phyloP scores from a whole-genome alignment of 2,329 filamentous ascomycete genomes.

The Hypoxylon sp. region DNA sequence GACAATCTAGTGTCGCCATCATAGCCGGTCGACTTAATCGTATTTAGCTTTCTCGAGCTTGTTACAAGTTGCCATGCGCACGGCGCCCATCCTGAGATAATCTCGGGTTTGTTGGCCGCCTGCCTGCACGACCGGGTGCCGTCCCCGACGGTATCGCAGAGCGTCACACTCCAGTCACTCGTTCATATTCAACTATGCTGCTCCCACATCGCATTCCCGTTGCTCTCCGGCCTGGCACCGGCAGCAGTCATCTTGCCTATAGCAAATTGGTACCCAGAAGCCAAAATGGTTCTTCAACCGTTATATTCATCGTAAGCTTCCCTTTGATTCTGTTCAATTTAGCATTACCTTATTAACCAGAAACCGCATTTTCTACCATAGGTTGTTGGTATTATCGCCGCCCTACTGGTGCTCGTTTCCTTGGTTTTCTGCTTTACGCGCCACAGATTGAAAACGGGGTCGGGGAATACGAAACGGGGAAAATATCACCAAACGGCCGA shows the following conservation, averaged over 20 bases:
- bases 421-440: slow-evolving; percentile 38
- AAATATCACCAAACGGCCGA: slow-evolving; percentile 52
- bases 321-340: background rate
- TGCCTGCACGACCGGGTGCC: slow-evolving; percentile 31
- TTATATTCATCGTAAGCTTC: slow-evolving; percentile 41
- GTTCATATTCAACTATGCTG: slow-evolving; percentile 45
- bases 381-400: slow-evolving; percentile 46
- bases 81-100: slow-evolving; percentile 33
- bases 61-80: slow-evolving; percentile 36
- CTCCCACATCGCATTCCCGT: slow-evolving; percentile 49
- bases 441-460: slow-evolving; percentile 17
- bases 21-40: background rate
- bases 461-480: slow-evolving; percentile 52
- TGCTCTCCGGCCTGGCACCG: slow-evolving; percentile 33
- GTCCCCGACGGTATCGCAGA: slow-evolving; percentile 26
- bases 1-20: slow-evolving; percentile 12
- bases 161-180: slow-evolving; percentile 43
- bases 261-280: slow-evolving; percentile 27
- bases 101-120: slow-evolving; percentile 36
- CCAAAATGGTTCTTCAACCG: slow-evolving; percentile 23
- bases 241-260: slow-evolving; percentile 5
- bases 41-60: slow-evolving; percentile 11
- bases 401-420: slow-evolving; percentile 39
- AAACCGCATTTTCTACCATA: slow-evolving; percentile 4
- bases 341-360: slow-evolving; percentile 12